These are phyloP conservation scores for Ceratocystis ficicola DNA, from an alignment of 2,329 filamentous ascomycete species.

Conservation along the genomic window DNA sequence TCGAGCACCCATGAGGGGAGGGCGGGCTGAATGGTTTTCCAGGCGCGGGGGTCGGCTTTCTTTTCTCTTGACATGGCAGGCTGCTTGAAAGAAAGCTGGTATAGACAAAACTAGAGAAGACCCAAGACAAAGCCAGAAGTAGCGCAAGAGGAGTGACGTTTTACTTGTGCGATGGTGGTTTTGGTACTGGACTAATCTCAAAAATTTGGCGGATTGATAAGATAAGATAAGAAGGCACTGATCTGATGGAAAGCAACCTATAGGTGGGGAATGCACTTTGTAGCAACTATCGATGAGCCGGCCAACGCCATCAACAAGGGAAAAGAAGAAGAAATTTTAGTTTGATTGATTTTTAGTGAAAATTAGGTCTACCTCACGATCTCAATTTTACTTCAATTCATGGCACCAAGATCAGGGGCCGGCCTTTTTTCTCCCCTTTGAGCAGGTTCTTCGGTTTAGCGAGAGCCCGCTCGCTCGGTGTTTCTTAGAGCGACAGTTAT, in stretches of 20 bases:
- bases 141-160: neutral
- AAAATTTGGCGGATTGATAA: slow-evolving; percentile 22
- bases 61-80: slow-evolving; percentile 25
- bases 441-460: neutral
- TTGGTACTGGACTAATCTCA: slow-evolving; percentile 12
- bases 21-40: slow-evolving; percentile 32
- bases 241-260: neutral
- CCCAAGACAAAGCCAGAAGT: neutral
- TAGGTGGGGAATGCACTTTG: neutral
- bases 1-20: slow-evolving; percentile 65
- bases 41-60: slow-evolving; percentile 37
- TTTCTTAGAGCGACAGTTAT: neutral
- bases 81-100: neutral
- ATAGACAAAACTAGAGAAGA: neutral
- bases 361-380: too few species aligned
- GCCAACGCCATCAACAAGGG: too few species aligned
- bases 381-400: too few species aligned
- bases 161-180: neutral
- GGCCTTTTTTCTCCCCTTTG: too few species aligned
- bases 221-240: slow-evolving; percentile 12
- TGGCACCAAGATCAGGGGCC: too few species aligned
- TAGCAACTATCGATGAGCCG: neutral
- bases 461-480: neutral
- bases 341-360: too few species aligned
- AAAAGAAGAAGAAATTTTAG: neutral